phyloP scores from a whole-genome alignment of 1,284 basidiomycete genomes.

The Chiua sp. region DNA sequence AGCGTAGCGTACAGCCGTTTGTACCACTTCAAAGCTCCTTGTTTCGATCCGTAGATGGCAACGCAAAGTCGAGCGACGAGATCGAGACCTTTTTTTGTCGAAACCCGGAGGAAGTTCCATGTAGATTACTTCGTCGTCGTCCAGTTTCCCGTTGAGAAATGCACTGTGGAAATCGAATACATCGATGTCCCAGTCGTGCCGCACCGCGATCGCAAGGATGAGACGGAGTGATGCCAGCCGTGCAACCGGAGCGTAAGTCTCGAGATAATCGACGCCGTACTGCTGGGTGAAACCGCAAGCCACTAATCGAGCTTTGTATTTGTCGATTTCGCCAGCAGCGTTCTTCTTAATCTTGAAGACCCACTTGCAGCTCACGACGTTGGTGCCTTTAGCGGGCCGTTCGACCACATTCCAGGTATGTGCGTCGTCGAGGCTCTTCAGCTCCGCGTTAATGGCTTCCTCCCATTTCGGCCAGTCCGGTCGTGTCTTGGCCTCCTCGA shows the following conservation, averaged over 20 bases:
- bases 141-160: background rate
- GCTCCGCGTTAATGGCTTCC: background rate
- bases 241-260: background rate
- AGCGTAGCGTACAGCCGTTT: background rate
- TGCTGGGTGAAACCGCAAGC: background rate
- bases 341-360: constrained; percentile 3
- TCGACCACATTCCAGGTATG: too few species aligned
- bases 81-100: background rate
- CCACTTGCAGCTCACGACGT: too few species aligned
- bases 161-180: background rate
- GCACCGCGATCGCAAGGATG: background rate
- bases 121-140: background rate
- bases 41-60: background rate
- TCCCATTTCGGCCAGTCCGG: constrained; percentile 1
- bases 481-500: background rate
- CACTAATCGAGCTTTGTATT: background rate
- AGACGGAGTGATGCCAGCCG: background rate
- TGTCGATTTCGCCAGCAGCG: background rate
- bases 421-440: background rate
- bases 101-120: background rate
- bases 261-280: background rate
- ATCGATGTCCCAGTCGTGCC: background rate
- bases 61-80: background rate
- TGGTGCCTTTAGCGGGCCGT: too few species aligned
- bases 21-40: constrained; percentile 4